Evolutionary conservation across 2,329 filamentous ascomycete species (phyloP), one percentile per base, ranked within the genome.

Genomic region (Boeremia exigua): DNA sequence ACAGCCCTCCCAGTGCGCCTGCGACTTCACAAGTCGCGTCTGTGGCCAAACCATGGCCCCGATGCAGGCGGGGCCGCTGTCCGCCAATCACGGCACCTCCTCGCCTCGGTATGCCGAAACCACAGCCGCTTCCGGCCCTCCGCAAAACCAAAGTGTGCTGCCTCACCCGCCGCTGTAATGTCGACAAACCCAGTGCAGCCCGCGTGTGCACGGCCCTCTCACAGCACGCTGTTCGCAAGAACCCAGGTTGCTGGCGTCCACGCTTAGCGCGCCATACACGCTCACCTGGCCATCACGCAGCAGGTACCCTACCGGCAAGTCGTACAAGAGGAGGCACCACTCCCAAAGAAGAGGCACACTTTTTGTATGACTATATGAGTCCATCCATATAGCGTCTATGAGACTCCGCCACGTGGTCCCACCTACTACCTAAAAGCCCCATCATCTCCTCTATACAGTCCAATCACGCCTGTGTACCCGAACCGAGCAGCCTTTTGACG

Each of bases 351-450:
- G 38, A 48, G 30, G 42, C 53, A 44, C 48, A 34, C 33, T 40
- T 33, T 46, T 44, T 38, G 37, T 48, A 44, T 56, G 42, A 23
- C 43, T 48, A 44, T 52, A 56, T 52, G 27, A 36, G 12, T 32
- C 33, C 15, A 32, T 23, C 32, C 44, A 17, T 45, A 48, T 40
- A 43, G 38, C 39, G 32, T 48, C 48, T 45, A 25, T 44, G 43
- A 45, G 37, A 52, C 44, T 36, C 33, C 44, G 54, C 54, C 54
- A 57, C 54, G 54, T 57, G 54, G 54, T 57, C 48, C 54, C 54
- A 57, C 54, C 54, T 48, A 48, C 32, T 32, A 36, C 33, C 47
- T 45, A 52, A 36, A 12, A 33, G 6, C 29, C 11, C 44, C 48
- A 45, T 48, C 44, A 30, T 39, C 32, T 43, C 19, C 34, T 7